Base-by-base conservation (phyloP, 352 stramenopile genomes). In the Globisporangium uncinulatum region DNA sequence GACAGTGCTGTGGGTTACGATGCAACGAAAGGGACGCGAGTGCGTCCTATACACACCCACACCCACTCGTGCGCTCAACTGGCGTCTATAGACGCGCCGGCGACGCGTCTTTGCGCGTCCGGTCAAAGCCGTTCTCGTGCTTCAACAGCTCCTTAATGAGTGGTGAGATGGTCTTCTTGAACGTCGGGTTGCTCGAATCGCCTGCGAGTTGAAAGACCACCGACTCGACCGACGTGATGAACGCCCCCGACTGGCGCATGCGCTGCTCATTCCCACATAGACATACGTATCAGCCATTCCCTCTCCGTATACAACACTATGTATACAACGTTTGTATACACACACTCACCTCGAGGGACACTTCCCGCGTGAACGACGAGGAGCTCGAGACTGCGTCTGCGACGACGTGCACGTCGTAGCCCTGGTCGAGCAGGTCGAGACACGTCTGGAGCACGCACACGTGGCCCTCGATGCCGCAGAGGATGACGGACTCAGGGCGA, bases 401-500 rank as follows among this genome's bases (percentile, higher is more conserved):
- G 61, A 99, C 82, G 10, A 99, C 74, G 73, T 99, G 96, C 9
- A 99, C 97, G 56, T 98, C 90, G 56, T 97, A 97, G n/a, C 94
- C 96, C 36, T 91, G 73, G 54, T 97, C 94, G 19, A 99, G 65
- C 44, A 99, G 72, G 70, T 99, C 97, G 34, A 99, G 72, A 51
- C 82, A 94, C 34, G 96, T 99, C 80, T 99, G 96, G 62, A 98
- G 83, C 17, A 98, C 87, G 56, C 92, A 98, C 48, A 98, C 92
- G 59, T 98, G 78, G 59, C 80, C 86, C 76, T 99, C 97, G 51
- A 99, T 99, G 24, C 97, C 97, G 45, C 98, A 98, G n/a, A 99
- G 71, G 37, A 98, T 79, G 46, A 97, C 83, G 7, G 87, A 95
- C 65, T 75, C 90, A 65, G 76, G 79, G 54, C 81, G 62, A 19